These are phyloP conservation scores for Phytophthora syringae DNA, from an alignment of 352 stramenopile genomes.

Conservation along the genomic window DNA sequence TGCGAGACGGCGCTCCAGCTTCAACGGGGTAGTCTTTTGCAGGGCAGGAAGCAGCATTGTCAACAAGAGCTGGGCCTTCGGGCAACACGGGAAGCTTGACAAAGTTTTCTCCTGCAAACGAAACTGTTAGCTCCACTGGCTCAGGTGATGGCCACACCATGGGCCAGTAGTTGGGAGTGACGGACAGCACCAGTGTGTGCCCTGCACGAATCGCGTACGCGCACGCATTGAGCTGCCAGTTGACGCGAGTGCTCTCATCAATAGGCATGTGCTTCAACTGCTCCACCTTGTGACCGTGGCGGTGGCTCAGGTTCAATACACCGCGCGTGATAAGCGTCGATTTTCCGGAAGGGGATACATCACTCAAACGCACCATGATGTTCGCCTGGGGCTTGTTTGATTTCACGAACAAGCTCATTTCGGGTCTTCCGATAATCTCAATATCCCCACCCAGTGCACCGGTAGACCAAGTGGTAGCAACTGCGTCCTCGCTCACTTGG, in stretches of 20 bases:
- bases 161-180: slow-evolving; percentile 60
- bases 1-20: slow-evolving; percentile 30
- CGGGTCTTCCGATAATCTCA: slow-evolving; percentile 49
- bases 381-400: slow-evolving; percentile 46
- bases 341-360: slow-evolving; percentile 49
- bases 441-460: slow-evolving; percentile 20
- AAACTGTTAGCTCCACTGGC: slow-evolving; percentile 39
- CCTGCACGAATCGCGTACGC: slow-evolving; percentile 43
- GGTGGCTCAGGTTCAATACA: slow-evolving; percentile 55
- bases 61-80: neutral
- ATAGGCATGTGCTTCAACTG: slow-evolving; percentile 43
- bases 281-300: slow-evolving; percentile 39
- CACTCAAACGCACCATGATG: slow-evolving; percentile 47
- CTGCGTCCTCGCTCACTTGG: slow-evolving; percentile 42
- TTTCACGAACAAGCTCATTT: slow-evolving; percentile 45
- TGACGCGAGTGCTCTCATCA: slow-evolving; percentile 30
- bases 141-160: slow-evolving; percentile 58
- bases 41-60: slow-evolving; percentile 19
- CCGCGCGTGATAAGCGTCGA: slow-evolving; percentile 54
- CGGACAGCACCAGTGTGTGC: slow-evolving; percentile 41
- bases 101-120: slow-evolving; percentile 36
- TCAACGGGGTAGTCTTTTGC: slow-evolving; percentile 46
- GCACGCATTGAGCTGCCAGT: slow-evolving; percentile 52
- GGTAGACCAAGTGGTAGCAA: slow-evolving; percentile 45
- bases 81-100: slow-evolving; percentile 45